Evolutionary conservation across 2,329 filamentous ascomycete genomes (phyloP), one percentile per base, ranked within the genome.

Genomic region (Colletotrichum viniferum): DNA sequence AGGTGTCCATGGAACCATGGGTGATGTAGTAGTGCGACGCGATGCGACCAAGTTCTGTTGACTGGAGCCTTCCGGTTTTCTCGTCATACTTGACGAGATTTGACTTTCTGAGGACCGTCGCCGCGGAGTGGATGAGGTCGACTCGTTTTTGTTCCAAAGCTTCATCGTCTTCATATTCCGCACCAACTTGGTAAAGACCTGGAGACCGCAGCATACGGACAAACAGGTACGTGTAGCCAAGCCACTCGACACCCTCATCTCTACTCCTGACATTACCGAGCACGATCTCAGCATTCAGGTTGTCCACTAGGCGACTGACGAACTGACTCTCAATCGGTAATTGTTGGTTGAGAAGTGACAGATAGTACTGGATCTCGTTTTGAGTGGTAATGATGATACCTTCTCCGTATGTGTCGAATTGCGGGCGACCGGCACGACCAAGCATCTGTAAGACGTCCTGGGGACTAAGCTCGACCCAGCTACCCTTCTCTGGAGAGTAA

Each of bases 361-460:
- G 91, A 81, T 99, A 99, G 85, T 99, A 99, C 80, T 98, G 96
- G 82, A 99, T 95, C 86, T 99, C 97, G 65, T 90, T 90, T 82
- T 98, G 96, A 0, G 96, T 97, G 1, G 97, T 99, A 80, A 99
- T 98, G 82, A 99, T 98, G 81, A 99, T 98, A 83, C 97, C 97
- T 84, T 99, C 97, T 82, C 97, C 97, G 81, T 98, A 99, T 0
- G 96, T 98, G 83, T 99, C 97, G 82, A 95, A 99, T 81, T 99
- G 97, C 32, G 97, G 97, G 79, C 97, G 92, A 83, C 97, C 97
- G 69, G 97, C 97, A 89, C 97, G 96, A 81, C 97, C 97, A 81
- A 99, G 92, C 97, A 99, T 99, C 84, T 99, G 97, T 66, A 99
- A 89, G 43, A 99, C 96, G 86, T 99, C 97, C 83, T 99, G 97